Conservation (phyloP, 2,329 filamentous ascomycete species). For the Botrytis elliptica region DNA sequence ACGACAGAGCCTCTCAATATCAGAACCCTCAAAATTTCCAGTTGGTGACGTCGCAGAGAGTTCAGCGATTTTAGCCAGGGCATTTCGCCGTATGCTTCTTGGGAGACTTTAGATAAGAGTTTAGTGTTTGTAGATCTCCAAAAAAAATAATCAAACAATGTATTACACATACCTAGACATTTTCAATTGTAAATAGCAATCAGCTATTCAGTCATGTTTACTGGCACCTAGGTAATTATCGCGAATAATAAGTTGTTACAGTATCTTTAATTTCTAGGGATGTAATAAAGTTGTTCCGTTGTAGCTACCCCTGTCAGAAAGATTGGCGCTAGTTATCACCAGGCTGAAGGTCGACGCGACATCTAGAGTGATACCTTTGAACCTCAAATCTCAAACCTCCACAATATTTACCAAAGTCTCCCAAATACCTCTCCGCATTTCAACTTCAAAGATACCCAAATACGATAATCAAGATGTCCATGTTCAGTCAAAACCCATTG, state of each 20-base stretch:
- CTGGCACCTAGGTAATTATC: not conserved
- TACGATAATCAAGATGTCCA: slow-evolving; percentile 51
- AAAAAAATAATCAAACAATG: not conserved
- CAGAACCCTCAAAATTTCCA: slow-evolving; percentile 58
- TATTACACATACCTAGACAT: slow-evolving; percentile 15
- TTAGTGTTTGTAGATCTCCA: not conserved
- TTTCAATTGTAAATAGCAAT: not conserved
- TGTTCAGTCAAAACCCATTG: slow-evolving; percentile 69
- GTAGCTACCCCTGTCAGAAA: slow-evolving; percentile 34
- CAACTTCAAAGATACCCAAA: slow-evolving; percentile 7
- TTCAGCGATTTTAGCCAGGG: slow-evolving; percentile 63
- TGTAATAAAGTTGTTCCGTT: not conserved
- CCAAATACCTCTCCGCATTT: slow-evolving; percentile 8
- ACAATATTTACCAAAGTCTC: slow-evolving; percentile 14
- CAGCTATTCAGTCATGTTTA: not conserved
- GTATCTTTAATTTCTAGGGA: not conserved
- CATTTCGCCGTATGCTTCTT: slow-evolving; percentile 59
- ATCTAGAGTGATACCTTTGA: slow-evolving; percentile 17
- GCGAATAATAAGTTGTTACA: not conserved
- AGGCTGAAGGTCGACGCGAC: slow-evolving; percentile 35
- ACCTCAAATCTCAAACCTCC: slow-evolving; percentile 22
- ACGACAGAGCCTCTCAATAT: slow-evolving; percentile 61
- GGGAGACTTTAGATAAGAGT: slow-evolving; percentile 36
- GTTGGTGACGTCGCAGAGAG: slow-evolving; percentile 57
- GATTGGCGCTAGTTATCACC: slow-evolving; percentile 22